Evolutionary conservation across 352 stramenopile species (phyloP), one percentile per base, ranked within the genome.

Genomic region (Aphanomyces euteiches): DNA sequence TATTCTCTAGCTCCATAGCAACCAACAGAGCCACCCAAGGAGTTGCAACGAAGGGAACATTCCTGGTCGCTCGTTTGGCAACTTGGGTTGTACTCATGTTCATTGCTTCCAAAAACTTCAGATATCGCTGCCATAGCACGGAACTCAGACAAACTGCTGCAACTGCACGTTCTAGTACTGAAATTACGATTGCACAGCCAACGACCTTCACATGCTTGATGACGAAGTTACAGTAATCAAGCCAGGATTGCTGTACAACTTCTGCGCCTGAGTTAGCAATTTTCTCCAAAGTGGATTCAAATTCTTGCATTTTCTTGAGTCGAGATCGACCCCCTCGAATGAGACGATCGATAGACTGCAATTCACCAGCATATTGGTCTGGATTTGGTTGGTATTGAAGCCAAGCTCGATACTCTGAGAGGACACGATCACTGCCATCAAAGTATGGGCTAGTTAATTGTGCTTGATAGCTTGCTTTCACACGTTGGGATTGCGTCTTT

Each of bases 351-450:
- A 61, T 61, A 13, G 54, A 61, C 10, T 61, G 17, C 34, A 40
- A 37, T 37, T 61, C 54, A 37, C 34, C 34, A 37, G 54, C 37
- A 17, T 45, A 50, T 7, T 48, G 21, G 13, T 48, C 43, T 5
- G 59, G 39, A 10, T 56, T 67, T 5, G 12, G 6, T 36, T 67
- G 39, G 43, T 67, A 67, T 41, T 67, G 39, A 36, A 21, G 54
- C 59, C 59, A 67, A 38, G 41, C 59, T 10, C 59, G 59, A 36
- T 67, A 67, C 59, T 67, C 59, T 41, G 59, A 67, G 10, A 67
- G 21, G 7, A 67, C 59, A 19, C 59, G 59, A 10, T 67, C 59
- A 36, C 59, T 56, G 2, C 59, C 59, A 41, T 67, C 59, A 56
- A 67, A 67, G 41, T 56, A 50, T 36, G 59, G 59, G 19, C 19